phyloP scores from a whole-genome alignment of 805 yeast species.

The Groenewaldozyma salmanticensis region DNA sequence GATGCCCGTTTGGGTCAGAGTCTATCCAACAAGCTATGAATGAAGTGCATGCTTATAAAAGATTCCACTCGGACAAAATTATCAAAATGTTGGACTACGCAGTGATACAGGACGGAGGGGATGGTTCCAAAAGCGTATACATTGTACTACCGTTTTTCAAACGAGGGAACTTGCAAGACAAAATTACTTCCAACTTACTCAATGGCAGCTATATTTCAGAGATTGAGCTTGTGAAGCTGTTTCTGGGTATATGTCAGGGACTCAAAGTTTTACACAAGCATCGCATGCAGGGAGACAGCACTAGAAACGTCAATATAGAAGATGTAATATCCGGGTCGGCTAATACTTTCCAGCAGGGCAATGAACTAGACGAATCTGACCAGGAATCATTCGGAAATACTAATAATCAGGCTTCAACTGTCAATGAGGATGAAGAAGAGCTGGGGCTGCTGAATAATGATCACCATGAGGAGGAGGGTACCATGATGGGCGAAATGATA shows the following conservation, averaged over 20 bases:
- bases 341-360: neutral
- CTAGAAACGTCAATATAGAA: too few relatives aligned
- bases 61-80: slow-evolving; percentile 57
- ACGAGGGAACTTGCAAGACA: slow-evolving; percentile 69
- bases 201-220: slow-evolving; percentile 48
- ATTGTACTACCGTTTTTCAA: slow-evolving; percentile 72
- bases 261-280: slow-evolving; percentile 61
- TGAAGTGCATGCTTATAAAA: slow-evolving; percentile 67
- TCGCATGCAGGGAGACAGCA: slow-evolving; percentile 4
- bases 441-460: slow-evolving; percentile 22
- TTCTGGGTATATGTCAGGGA: slow-evolving; percentile 66
- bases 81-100: slow-evolving; percentile 62
- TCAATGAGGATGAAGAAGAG: slow-evolving; percentile 11
- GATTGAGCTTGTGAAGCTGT: slow-evolving; percentile 48
- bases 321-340: too few relatives aligned
- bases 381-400: neutral
- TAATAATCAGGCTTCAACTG: slow-evolving; percentile 4
- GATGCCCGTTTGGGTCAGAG: slow-evolving; percentile 80
- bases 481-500: slow-evolving; percentile 46
- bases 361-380: neutral
- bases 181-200: slow-evolving; percentile 55
- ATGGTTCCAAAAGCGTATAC: slow-evolving; percentile 72
- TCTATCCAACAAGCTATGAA: slow-evolving; percentile 63
- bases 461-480: slow-evolving; percentile 23
- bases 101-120: slow-evolving; percentile 51